These are phyloP conservation scores for Taiozyma sp. DNA, from an alignment of 1,139 yeast species.

Conservation along the genomic window DNA sequence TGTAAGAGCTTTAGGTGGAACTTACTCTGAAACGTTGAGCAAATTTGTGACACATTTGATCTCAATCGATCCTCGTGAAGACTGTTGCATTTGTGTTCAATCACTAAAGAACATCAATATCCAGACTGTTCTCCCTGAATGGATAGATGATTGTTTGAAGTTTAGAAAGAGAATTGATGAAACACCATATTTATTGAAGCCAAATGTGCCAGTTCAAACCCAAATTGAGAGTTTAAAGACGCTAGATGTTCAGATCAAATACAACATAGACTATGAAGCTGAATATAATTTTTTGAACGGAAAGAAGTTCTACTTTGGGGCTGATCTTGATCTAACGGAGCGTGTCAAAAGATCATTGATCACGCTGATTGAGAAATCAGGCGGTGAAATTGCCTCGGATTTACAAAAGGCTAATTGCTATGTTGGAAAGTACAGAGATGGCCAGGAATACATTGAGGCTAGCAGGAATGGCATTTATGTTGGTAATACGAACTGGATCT, in stretches of 20 bases:
- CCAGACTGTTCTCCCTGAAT: conserved; percentile 66
- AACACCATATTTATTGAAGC: conserved; percentile 40
- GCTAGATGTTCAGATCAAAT: conserved; percentile 23
- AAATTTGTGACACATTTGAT: conserved; percentile 76
- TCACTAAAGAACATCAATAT: conserved; percentile 39
- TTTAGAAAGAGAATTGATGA: conserved; percentile 49
- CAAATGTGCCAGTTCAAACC: conserved; percentile 7
- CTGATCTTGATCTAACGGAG: conserved; percentile 29
- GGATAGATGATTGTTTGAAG: conserved; percentile 71
- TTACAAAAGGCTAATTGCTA: conserved; percentile 47
- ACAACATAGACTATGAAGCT: conserved; percentile 4
- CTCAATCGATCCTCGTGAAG: conserved; percentile 51
- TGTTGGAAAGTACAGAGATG: conserved; percentile 60
- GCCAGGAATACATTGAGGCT: conserved; percentile 44
- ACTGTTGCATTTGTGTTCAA: conserved; percentile 34
- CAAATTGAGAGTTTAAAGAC: conserved; percentile 18
- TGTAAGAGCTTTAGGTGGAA: conserved; percentile 73
- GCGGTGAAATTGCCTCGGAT: conserved; percentile 34
- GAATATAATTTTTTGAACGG: conserved; percentile 16
- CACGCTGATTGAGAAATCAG: conserved; percentile 31
- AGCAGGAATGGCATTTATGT: conserved; percentile 33
- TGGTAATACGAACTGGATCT: conserved; percentile 76
- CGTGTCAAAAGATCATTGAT: conserved; percentile 27
- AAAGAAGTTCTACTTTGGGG: conserved; percentile 25
- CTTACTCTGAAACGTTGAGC: conserved; percentile 57